Evolutionary conservation across 768 basidiomycete species (phyloP).

Genomic region (Tricholoma matsutake): DNA sequence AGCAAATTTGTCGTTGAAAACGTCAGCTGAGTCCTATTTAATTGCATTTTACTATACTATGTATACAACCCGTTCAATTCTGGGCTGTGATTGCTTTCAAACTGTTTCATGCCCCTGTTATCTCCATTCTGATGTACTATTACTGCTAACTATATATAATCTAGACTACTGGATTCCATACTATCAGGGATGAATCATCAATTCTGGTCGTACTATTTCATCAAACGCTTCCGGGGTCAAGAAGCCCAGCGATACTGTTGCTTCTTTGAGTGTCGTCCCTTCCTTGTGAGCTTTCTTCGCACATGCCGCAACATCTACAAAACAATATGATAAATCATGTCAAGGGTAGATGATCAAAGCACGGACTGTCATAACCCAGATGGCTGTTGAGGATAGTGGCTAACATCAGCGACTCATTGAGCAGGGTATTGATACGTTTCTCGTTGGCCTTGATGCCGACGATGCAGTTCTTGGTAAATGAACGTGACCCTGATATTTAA

Average conservation of each 20-base stretch:
- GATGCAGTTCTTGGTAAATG: constrained; percentile 96
- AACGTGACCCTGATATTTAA: constrained; percentile 63
- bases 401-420: constrained; percentile 97
- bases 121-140: neutral
- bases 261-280: constrained; percentile 93
- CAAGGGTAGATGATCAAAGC: neutral
- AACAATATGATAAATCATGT: constrained; percentile 13
- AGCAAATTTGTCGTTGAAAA: neutral
- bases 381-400: constrained; percentile 96
- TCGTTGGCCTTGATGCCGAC: constrained; percentile 97
- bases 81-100: neutral
- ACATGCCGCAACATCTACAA: constrained; percentile 90
- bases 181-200: constrained; percentile 62
- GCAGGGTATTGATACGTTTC: constrained; percentile 80
- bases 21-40: neutral
- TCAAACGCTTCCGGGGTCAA: constrained; percentile 92
- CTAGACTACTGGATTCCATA: constrained; percentile 6
- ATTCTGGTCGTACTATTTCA: constrained; percentile 85
- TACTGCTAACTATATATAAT: neutral
- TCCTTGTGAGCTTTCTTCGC: constrained; percentile 99
- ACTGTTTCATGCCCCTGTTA: neutral
- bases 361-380: constrained; percentile 95
- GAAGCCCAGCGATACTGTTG: constrained; percentile 84
- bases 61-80: neutral
- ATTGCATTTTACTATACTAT: neutral